A percentile compares a stretch with the other conserved stretches of the same genome.
phyloP scores from a whole-genome alignment of 306 rosid species.

The Begonia masoniana region DNA sequence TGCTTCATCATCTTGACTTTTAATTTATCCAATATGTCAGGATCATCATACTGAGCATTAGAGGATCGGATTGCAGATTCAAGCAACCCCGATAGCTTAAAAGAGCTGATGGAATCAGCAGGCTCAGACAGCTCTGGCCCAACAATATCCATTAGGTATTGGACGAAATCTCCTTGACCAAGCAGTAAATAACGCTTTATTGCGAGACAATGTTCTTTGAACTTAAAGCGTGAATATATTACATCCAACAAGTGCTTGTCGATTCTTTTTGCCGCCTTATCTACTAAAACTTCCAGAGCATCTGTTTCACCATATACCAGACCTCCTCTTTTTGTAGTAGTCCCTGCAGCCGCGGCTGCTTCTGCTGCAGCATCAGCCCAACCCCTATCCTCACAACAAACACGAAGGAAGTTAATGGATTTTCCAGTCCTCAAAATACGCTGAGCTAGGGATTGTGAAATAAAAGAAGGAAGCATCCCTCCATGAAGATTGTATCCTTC shows the following conservation, averaged over 20 bases:
- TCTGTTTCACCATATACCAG: conserved; percentile 90
- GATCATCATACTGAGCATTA: conserved; percentile 94
- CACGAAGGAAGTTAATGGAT: conserved; percentile 87
- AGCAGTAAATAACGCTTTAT: conserved; percentile 80
- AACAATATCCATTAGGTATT: conserved; percentile 87
- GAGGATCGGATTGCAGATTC: conserved; percentile 89
- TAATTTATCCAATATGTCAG: conserved; percentile 83
- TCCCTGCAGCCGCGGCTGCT: conserved; percentile 70
- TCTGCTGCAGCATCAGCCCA: conserved; percentile 82
- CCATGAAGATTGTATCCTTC: conserved; percentile 82
- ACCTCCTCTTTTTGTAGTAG: conserved; percentile 60
- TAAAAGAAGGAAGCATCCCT: conserved; percentile 91
- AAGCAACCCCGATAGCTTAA: conserved; percentile 78
- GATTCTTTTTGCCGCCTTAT: conserved; percentile 85
- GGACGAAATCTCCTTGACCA: conserved; percentile 98
- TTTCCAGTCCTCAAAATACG: conserved; percentile 89
- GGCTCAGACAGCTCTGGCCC: conserved; percentile 97
- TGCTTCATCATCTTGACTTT: conserved; percentile 97
- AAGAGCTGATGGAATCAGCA: conserved; percentile 85
- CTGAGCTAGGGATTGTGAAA: conserved; percentile 85
- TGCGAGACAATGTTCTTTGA: conserved; percentile 95
- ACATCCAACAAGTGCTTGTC: conserved; percentile 88
- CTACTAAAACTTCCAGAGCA: conserved; percentile 83
- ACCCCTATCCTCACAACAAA: conserved; percentile 89
- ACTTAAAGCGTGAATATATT: conserved; percentile 60